A percentile compares a stretch with the other conserved stretches of the same genome.
phyloP scores from a whole-genome alignment of 2,329 filamentous ascomycete species.

The Botrytis elliptica region DNA sequence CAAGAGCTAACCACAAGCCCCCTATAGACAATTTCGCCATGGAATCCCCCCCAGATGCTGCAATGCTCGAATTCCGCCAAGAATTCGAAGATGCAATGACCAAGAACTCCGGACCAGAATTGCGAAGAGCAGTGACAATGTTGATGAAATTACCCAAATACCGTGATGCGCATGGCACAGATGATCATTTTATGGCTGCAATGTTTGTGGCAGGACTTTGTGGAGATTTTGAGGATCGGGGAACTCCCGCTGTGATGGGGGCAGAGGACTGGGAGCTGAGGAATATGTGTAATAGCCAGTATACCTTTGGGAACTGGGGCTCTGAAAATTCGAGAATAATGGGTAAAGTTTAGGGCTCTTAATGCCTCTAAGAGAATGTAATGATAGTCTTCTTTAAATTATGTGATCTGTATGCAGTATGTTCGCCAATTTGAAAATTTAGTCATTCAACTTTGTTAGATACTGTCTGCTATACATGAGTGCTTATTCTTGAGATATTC shows the following conservation, averaged over 20 bases:
- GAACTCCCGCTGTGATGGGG: not conserved
- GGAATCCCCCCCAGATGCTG: not conserved
- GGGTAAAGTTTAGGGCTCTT: not conserved
- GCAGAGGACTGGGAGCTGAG: not conserved
- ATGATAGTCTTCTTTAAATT: not conserved
- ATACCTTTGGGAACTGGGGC: not conserved
- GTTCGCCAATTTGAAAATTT: not conserved
- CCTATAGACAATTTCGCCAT: not conserved
- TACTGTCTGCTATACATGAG: not conserved
- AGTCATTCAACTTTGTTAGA: not conserved
- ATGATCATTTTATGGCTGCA: not conserved
- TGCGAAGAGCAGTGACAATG: not conserved
- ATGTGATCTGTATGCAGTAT: accelerated
- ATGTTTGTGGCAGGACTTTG: not conserved
- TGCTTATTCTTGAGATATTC: not conserved
- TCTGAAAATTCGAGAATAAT: not conserved
- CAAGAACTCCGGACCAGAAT: not conserved
- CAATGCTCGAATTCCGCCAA: not conserved
- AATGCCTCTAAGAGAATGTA: accelerated
- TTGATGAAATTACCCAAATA: not conserved
- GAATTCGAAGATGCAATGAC: not conserved
- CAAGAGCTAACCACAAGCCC: not conserved
- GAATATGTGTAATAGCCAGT: not conserved
- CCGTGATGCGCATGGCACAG: not conserved
- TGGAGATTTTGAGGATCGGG: not conserved